Conservation (phyloP, 2,329 filamentous ascomycete species). For the Colletotrichum tanaceti region DNA sequence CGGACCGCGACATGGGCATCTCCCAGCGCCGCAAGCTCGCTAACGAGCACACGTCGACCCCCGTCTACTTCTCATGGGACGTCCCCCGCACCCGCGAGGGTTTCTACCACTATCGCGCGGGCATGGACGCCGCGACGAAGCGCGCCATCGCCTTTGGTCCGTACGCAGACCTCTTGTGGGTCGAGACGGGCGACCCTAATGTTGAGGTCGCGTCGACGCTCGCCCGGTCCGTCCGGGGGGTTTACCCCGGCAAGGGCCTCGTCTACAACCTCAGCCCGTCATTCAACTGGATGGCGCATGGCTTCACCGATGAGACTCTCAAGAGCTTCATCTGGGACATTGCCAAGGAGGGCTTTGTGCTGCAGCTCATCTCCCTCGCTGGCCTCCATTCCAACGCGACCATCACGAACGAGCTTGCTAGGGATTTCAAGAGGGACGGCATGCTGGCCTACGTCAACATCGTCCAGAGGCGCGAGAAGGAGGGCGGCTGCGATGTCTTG, state of each 20-base stretch:
- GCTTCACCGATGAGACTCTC: slow-evolving; percentile 84
- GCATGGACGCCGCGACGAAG: slow-evolving; percentile 89
- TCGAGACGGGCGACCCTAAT: slow-evolving; percentile 91
- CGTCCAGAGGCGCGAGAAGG: slow-evolving; percentile 90
- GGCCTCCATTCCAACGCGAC: slow-evolving; percentile 74
- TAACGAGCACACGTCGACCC: slow-evolving; percentile 71
- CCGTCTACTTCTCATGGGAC: slow-evolving; percentile 89
- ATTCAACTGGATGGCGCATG: slow-evolving; percentile 99
- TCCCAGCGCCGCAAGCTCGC: slow-evolving; percentile 81
- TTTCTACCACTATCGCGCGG: slow-evolving; percentile 89
- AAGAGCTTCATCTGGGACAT: slow-evolving; percentile 97
- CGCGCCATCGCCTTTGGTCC: slow-evolving; percentile 91
- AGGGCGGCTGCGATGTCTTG: slow-evolving; percentile 88
- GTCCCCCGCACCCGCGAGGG: slow-evolving; percentile 93
- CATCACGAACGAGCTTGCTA: slow-evolving; percentile 78
- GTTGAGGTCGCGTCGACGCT: slow-evolving; percentile 82
- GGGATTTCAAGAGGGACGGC: slow-evolving; percentile 86
- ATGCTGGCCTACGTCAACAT: slow-evolving; percentile 99
- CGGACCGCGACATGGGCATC: slow-evolving; percentile 80
- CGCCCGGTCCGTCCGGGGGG: slow-evolving; percentile 77
- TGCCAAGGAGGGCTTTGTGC: slow-evolving; percentile 83
- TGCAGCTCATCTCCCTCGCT: slow-evolving; percentile 75
- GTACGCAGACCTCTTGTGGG: slow-evolving; percentile 95
- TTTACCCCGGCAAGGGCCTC: slow-evolving; percentile 82
- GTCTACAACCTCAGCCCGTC: slow-evolving; percentile 97